Evolutionary conservation across 2,329 filamentous ascomycete genomes (phyloP).

Genomic region (Neofusicoccum laricinum): DNA sequence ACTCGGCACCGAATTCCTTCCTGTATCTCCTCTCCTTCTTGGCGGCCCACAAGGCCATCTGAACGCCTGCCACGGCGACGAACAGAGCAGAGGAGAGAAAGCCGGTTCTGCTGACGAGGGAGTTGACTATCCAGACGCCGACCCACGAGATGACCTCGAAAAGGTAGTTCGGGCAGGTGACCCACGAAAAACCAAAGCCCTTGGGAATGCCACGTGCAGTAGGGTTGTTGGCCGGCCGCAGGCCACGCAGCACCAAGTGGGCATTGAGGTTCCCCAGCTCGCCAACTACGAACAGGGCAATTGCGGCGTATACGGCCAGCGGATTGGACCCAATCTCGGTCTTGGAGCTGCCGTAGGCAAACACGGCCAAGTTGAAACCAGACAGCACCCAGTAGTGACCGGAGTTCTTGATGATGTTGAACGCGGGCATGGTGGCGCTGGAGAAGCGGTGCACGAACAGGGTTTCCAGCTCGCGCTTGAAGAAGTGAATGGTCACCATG

Average conservation of each 20-base stretch:
- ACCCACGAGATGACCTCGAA: constrained; percentile 88
- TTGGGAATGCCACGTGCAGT: constrained; percentile 81
- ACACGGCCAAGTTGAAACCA: constrained; percentile 77
- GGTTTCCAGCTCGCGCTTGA: constrained; percentile 94
- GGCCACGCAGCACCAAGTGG: constrained; percentile 72
- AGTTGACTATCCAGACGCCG: constrained; percentile 74
- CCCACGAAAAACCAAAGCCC: constrained; percentile 78
- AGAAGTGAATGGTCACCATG: constrained; percentile 78
- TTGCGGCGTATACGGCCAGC: constrained; percentile 58
- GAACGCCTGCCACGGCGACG: constrained; percentile 65
- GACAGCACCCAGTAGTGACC: constrained; percentile 89
- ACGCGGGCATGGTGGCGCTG: constrained; percentile 84
- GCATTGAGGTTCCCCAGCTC: constrained; percentile 78
- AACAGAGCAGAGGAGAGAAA: constrained; percentile 77
- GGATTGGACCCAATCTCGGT: constrained; percentile 56
- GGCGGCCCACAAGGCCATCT: constrained; percentile 85
- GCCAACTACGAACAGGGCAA: constrained; percentile 71
- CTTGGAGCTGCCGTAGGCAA: constrained; percentile 72
- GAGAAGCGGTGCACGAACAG: constrained; percentile 94
- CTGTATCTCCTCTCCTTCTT: constrained; percentile 92
- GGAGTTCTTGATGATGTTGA: constrained; percentile 93
- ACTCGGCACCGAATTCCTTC: constrained; percentile 86
- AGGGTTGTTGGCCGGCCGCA: constrained; percentile 69
- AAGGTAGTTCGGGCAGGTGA: constrained; percentile 97
- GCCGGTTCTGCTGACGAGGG: constrained; percentile 72